Conservation (phyloP, 2,329 filamentous ascomycete genomes). For the Ophiocordyceps polyrhachis-furcata region DNA sequence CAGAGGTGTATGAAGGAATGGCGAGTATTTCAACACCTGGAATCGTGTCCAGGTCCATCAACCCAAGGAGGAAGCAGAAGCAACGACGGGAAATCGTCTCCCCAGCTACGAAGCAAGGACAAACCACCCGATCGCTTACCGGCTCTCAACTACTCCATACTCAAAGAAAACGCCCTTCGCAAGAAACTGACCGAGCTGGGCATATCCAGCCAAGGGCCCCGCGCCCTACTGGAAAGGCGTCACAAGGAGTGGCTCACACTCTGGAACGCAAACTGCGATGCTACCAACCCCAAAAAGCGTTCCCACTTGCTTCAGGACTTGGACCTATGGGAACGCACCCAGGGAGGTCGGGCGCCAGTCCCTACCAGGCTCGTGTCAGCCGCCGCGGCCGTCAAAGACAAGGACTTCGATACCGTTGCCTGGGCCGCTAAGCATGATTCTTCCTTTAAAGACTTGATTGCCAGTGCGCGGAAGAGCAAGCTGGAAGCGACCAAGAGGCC, state of each 20-base stretch:
- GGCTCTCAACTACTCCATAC: conserved; percentile 65
- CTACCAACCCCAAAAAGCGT: conserved; percentile 50
- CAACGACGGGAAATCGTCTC: neutral
- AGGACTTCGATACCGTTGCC: conserved; percentile 66
- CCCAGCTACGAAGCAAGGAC: conserved; percentile 9
- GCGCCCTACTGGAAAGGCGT: conserved; percentile 52
- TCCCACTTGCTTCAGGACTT: conserved; percentile 59
- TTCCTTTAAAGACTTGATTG: conserved; percentile 67
- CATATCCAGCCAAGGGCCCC: conserved; percentile 50
- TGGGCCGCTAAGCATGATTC: conserved; percentile 57
- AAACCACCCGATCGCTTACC: conserved; percentile 46
- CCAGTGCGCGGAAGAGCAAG: conserved; percentile 37
- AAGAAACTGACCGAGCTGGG: conserved; percentile 72
- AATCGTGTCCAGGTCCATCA: conserved; percentile 34
- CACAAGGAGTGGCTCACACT: conserved; percentile 90
- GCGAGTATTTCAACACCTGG: conserved; percentile 64
- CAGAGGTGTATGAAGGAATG: conserved; percentile 58
- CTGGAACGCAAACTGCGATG: conserved; percentile 95
- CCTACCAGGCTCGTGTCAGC: conserved; percentile 15
- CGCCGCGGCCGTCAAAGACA: conserved; percentile 46
- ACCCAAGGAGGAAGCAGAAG: neutral
- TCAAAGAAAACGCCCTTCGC: conserved; percentile 60
- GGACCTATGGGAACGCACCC: conserved; percentile 70
- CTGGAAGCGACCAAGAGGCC: neutral
- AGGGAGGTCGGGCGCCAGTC: conserved; percentile 41